phyloP scores from a whole-genome alignment of 306 rosid genomes.

The Hippophae tibetana region DNA sequence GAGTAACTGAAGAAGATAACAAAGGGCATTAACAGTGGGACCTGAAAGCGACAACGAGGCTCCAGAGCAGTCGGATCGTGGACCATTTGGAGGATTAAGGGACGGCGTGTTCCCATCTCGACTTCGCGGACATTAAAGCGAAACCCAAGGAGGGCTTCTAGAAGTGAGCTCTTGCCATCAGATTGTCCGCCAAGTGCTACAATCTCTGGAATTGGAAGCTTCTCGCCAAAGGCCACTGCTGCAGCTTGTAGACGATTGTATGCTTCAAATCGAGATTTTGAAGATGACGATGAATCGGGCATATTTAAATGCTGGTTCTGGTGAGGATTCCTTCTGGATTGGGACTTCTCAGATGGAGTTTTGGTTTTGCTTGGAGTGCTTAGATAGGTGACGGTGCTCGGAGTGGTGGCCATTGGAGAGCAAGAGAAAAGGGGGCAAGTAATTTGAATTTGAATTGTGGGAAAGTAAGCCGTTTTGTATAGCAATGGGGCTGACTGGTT shows the following conservation, averaged over 20 bases:
- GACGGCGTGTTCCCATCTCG: slow-evolving; percentile 95
- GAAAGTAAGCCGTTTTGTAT: neutral
- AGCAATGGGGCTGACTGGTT: neutral
- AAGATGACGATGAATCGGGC: slow-evolving; percentile 17
- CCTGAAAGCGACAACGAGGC: slow-evolving; percentile 92
- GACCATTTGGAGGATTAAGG: slow-evolving; percentile 86
- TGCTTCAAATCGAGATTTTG: slow-evolving; percentile 75
- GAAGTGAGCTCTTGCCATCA: slow-evolving; percentile 85
- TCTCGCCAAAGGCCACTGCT: slow-evolving; percentile 86
- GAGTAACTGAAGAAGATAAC: neutral
- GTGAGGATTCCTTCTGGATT: slow-evolving; percentile 22
- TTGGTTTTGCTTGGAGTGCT: slow-evolving; percentile 48
- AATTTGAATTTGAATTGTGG: slow-evolving; percentile 29
- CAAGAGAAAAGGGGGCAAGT: slow-evolving; percentile 6
- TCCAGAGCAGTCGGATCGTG: slow-evolving; percentile 84
- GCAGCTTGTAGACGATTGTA: slow-evolving; percentile 91
- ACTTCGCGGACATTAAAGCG: slow-evolving; percentile 94
- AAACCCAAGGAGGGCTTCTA: slow-evolving; percentile 82
- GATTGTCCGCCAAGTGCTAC: slow-evolving; percentile 87
- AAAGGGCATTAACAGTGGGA: neutral
- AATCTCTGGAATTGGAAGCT: slow-evolving; percentile 88
- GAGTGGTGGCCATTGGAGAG: slow-evolving; percentile 34
- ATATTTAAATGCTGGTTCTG: slow-evolving; percentile 12
- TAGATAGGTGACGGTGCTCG: slow-evolving; percentile 17
- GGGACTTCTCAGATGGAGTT: slow-evolving; percentile 45